Base-by-base conservation (phyloP, 2,329 filamentous ascomycete genomes). In the Fusarium staphyleae region DNA sequence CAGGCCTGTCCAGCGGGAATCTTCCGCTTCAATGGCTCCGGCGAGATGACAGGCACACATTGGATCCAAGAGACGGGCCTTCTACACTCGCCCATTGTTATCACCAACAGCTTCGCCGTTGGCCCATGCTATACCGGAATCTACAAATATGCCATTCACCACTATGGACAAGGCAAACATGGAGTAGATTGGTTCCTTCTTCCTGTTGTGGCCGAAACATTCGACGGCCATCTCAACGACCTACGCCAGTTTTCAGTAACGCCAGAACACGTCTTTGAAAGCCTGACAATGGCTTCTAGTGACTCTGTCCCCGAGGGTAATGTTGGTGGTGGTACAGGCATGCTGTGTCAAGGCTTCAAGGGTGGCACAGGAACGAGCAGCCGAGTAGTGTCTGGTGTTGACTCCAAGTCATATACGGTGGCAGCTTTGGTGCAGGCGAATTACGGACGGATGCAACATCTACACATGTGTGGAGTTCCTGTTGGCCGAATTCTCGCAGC, bases 281-380 rank as follows among this genome's bases (percentile, higher is more conserved):
- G 82, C 1, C 80, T 87, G 36, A 75, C 78, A 12, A 74, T 68
- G 11, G 83, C 81, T 1, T 74, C 74, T 3, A 73, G 72, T 14
- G 81, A 76, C 1, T 70, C 74, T 1, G 82, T 88, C 0, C 68
- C 70, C 2, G 85, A 88, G 68, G 86, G 86, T 0, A 83, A 83
- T 58, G 77, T 78, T 2, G 86, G 85, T 2, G 86, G 86, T 6
- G 86, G 86, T 9, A 84, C 84, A 1, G 85, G 84, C 3, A 87
- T 87, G 83, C 72, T 83, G 33, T 86, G 82, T 64, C 83, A 86
- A 65, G 81, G 80, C 57, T 86, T 83, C 72, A 87, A 87, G 66
- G 86, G 84, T 22, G 86, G 85, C 1, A 88, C 85, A 0, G 85
- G 85, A 7, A 83, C 80, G 1, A 79, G 79, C 55, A 83, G 79